Evolutionary conservation across 176 grass and related monocot genomes (phyloP), one percentile per base, ranked within the genome.

Genomic region (Ananas comosus): DNA sequence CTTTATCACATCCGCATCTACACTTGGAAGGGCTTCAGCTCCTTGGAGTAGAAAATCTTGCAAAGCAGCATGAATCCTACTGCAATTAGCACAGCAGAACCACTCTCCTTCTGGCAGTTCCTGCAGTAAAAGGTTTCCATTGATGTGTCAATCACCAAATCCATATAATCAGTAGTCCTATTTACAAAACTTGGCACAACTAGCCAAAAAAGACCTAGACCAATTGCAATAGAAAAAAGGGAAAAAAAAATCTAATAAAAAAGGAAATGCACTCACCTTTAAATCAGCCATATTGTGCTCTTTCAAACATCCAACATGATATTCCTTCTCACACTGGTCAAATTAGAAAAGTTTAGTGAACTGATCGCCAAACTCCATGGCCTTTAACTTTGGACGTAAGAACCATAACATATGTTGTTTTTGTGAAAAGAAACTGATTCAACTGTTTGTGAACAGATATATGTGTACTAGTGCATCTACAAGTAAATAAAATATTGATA

Each of bases 251-350:
- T 72, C 64, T 70, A 47, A 65, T 23, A 64, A 13, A 13, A 65
- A 51, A 63, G 49, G 23, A 57, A 16, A 68, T 42, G 4, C 6
- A 75, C 23, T 83, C 76, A 97, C 94, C 94, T 73, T 90, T 52
- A 97, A 76, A 71, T 97, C 94, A 78, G 86, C 89, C 89, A 93
- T 90, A 12, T 73, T 81, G 73, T 83, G 79, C 53, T 97, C 94
- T 82, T 78, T 97, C 72, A 97, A 71, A 72, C 94, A 97, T 49
- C 94, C 89, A 65, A 97, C 89, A 70, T 93, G 89, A 80, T 90
- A 97, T 73, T 97, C 94, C 85, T 84, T 97, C 73, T 91, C 89
- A 33, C 94, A 97, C 94, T 97, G 77, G 49, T 74, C 49, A 82
- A 89, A 85, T 65, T 10, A 73, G 65, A 13, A 84, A 67, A 63